phyloP scores from a whole-genome alignment of 306 rosid species.

The Hippophae rhamnoides region DNA sequence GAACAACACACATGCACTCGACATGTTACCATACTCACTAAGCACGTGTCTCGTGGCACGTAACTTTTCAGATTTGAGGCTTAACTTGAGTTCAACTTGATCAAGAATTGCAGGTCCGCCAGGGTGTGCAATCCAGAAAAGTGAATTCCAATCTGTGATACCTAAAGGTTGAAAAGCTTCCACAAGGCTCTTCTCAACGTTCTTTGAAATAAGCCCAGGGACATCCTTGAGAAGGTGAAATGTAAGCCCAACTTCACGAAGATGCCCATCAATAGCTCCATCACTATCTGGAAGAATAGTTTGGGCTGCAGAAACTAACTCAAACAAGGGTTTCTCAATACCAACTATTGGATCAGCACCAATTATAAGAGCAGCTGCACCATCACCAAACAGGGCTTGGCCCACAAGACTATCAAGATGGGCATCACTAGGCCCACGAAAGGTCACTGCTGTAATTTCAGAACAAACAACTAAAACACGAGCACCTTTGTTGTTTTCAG shows the following conservation, averaged over 20 bases:
- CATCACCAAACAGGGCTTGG: background rate
- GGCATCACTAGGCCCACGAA: background rate
- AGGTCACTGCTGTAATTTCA: background rate
- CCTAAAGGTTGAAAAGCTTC: background rate
- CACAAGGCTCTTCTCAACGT: background rate
- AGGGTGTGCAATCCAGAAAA: slow-evolving; percentile 1
- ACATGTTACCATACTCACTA: background rate
- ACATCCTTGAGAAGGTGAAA: background rate
- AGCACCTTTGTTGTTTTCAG: background rate
- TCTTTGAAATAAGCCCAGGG: background rate
- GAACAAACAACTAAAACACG: background rate
- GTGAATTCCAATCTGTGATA: background rate
- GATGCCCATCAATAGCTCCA: background rate
- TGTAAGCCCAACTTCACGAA: background rate
- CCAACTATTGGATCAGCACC: background rate
- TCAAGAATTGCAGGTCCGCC: slow-evolving; percentile 1
- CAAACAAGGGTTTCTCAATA: background rate
- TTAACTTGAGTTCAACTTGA: background rate
- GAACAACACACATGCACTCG: background rate
- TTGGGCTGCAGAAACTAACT: background rate
- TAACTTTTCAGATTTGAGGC: background rate
- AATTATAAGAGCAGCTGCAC: background rate
- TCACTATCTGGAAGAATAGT: background rate
- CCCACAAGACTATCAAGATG: background rate
- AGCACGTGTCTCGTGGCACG: background rate